Evolutionary conservation across 768 basidiomycete genomes (phyloP).

Genomic region (Xanthoconium stramineum): DNA sequence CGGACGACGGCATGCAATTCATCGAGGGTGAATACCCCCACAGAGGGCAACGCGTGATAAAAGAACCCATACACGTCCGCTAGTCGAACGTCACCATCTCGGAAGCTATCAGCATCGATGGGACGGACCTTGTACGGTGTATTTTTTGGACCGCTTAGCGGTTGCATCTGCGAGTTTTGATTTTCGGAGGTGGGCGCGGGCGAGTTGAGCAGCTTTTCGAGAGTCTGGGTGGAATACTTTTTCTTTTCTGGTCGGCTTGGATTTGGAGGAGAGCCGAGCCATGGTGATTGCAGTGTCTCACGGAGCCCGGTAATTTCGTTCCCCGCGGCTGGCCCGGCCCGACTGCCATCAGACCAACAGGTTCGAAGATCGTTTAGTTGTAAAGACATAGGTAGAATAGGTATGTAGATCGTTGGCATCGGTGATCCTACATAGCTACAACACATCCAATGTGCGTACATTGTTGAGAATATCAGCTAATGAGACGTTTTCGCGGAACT

Average conservation of each 20-base stretch:
- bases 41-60: slow-evolving; percentile 64
- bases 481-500: too few relatives aligned
- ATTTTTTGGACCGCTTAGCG: slow-evolving; percentile 55
- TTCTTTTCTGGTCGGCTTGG: slow-evolving; percentile 52
- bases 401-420: too few relatives aligned
- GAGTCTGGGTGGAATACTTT: slow-evolving; percentile 83
- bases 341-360: too few relatives aligned
- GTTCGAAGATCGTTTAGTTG: too few relatives aligned
- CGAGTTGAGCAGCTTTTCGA: slow-evolving; percentile 75
- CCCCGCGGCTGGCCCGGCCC: too few relatives aligned
- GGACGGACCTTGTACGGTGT: slow-evolving; percentile 43
- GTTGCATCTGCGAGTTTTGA: slow-evolving; percentile 57
- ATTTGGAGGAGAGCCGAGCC: slow-evolving; percentile 14
- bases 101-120: background rate
- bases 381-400: too few relatives aligned
- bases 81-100: slow-evolving; percentile 24
- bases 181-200: slow-evolving; percentile 65
- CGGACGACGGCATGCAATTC: slow-evolving; percentile 64
- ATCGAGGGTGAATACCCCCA: slow-evolving; percentile 52
- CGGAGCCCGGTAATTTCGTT: too few relatives aligned
- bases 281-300: background rate
- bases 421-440: too few relatives aligned
- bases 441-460: too few relatives aligned
- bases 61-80: slow-evolving; percentile 77
- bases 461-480: too few relatives aligned